Evolutionary conservation across 768 basidiomycete species (phyloP), one percentile per base, ranked within the genome.

Genomic region (Termitomyces sp.): DNA sequence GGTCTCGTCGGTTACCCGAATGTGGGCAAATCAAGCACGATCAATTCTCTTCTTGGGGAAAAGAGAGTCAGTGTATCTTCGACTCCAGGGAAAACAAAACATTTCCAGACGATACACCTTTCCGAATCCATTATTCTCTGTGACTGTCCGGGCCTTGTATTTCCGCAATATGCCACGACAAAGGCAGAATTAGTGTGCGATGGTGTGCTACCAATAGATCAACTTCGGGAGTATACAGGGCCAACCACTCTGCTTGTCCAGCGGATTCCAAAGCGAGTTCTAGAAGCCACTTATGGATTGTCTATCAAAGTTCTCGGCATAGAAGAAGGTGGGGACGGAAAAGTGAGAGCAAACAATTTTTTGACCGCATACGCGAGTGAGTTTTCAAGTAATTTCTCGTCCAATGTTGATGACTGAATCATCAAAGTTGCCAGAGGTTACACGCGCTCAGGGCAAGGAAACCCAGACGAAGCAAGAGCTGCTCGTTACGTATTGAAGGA

Each of bases 61-160:
- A 96, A 97, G 77, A 94, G 92, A 80, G 97, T 99, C 63, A 97
- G 94, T 69, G 97, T 99, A 30, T 98, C 96, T 4, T 87, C 96
- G 0, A 99, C 97, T 0, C 97, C 97, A 0, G 97, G 97, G 62
- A 92, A 98, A 76, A 99, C 97, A 14, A 99, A 99, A 70, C 96
- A 99, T 73, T 98, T 98, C 75, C 97, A 99, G 73, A 98, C 97
- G 0, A 95, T 98, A 66, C 86, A 93, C 67, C 82, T 99, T n/a
- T 95, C 94, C 12, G 84, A 89, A 18, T 78, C 85, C 3, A 88
- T 98, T 44, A 78, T 88, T 49, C 83, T 99, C 20, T 98, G 95
- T 65, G 97, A 99, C 74, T 99, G 97, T 75, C 97, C 97, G 18
- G 97, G 97, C 69, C 77, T 98, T 38, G 97, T 99, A 40, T 98